Evolutionary conservation across 73 alveolate genomes (phyloP).

Genomic region (Blepharisma japonicum): DNA sequence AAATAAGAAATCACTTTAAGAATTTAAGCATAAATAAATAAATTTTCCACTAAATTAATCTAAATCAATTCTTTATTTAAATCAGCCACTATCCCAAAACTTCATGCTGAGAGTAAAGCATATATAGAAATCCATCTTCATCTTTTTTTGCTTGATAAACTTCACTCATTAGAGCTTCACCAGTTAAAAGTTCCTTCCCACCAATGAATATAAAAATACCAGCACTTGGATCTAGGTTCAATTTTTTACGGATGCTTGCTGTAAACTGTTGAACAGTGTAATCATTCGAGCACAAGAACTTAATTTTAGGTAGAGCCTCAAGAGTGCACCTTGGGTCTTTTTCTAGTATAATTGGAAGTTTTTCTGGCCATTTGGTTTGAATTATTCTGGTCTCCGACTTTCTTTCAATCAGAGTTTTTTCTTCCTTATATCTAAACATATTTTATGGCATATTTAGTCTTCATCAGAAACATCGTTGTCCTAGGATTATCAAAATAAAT

Average conservation of each 20-base stretch:
- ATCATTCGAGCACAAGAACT: conserved; percentile 75
- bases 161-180: conserved; percentile 59
- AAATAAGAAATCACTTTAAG: too few species aligned
- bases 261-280: conserved; percentile 65
- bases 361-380: conserved; percentile 63
- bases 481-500: too few species aligned
- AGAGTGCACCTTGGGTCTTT: conserved; percentile 59
- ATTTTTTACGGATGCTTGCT: conserved; percentile 64
- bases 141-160: conserved; percentile 60
- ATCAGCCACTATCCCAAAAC: conserved; percentile 1
- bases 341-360: conserved; percentile 79
- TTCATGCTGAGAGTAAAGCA: conserved; percentile 49
- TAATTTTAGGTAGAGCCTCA: conserved; percentile 68
- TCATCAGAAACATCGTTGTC: neutral
- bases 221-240: conserved; percentile 59
- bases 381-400: conserved; percentile 60
- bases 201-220: conserved; percentile 67
- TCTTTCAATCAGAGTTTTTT: conserved; percentile 42
- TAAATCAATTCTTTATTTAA: too few species aligned
- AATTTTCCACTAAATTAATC: too few species aligned
- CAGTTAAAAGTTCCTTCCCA: conserved; percentile 53
- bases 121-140: conserved; percentile 64
- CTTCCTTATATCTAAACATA: conserved; percentile 27
- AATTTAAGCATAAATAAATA: too few species aligned
- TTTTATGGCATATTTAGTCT: conserved; percentile 2